These are phyloP conservation scores for Chaetomiaceae sp. DNA, from an alignment of 2,329 filamentous ascomycete species.

Conservation along the genomic window DNA sequence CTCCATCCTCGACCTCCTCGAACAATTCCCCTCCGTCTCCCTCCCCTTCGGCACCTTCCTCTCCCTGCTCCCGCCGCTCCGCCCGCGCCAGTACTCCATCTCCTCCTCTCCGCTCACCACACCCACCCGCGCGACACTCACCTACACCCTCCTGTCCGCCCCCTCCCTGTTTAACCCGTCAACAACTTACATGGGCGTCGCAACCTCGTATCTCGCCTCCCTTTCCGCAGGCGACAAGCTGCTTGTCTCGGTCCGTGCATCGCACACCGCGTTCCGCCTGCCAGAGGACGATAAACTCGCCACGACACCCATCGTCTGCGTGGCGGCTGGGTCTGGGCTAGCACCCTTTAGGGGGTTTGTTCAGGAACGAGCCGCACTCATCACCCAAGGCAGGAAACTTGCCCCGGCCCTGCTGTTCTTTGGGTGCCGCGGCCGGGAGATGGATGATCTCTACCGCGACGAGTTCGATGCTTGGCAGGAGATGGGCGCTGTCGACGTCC, in stretches of 20 bases:
- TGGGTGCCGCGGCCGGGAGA: conserved; percentile 53
- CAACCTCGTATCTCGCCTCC: conserved; percentile 55
- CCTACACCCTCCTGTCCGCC: conserved; percentile 61
- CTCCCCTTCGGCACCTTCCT: conserved; percentile 65
- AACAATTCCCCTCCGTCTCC: conserved; percentile 54
- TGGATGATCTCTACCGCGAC: conserved; percentile 57
- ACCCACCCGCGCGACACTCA: conserved; percentile 56
- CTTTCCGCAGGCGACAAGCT: conserved; percentile 42
- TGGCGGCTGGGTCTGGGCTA: conserved; percentile 52
- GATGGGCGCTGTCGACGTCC: conserved; percentile 56
- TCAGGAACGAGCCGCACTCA: conserved; percentile 54
- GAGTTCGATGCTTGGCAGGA: conserved; percentile 57
- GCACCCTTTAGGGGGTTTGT: conserved; percentile 61
- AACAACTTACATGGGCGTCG: conserved; percentile 54
- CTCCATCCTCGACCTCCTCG: conserved; percentile 65
- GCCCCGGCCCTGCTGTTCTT: conserved; percentile 62
- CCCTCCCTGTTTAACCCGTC: conserved; percentile 49
- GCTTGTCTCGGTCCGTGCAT: conserved; percentile 46
- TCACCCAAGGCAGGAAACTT: conserved; percentile 46
- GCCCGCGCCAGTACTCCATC: conserved; percentile 73
- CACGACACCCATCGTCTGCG: conserved; percentile 47
- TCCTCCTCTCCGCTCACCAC: conserved; percentile 66
- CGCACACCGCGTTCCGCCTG: conserved; percentile 44
- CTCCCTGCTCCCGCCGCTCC: conserved; percentile 70
- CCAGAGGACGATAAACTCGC: conserved; percentile 37